Evolutionary conservation across 495 filamentous ascomycete genomes (phyloP).

Genomic region (Ascodesmis nigricans): DNA sequence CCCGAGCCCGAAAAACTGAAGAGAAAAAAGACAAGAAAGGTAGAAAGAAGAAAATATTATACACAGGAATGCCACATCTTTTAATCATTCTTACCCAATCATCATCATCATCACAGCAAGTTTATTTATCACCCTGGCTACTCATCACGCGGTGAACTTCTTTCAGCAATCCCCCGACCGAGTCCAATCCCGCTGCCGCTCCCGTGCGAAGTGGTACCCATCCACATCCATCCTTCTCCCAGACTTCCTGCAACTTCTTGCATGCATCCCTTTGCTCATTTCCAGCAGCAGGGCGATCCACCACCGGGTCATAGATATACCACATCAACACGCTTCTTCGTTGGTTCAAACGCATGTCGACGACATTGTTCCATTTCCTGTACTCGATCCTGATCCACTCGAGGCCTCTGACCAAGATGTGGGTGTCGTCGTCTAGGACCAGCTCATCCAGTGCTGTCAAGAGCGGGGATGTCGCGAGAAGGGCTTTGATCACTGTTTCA

Average conservation of each 20-base stretch:
- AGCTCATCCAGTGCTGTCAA: conserved; percentile 39
- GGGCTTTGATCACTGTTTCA: conserved; percentile 29
- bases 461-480: conserved; percentile 45
- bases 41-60: conserved; percentile 4
- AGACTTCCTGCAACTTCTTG: conserved; percentile 13
- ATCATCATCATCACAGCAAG: not conserved
- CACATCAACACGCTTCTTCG: conserved; percentile 16
- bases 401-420: conserved; percentile 25
- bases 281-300: conserved; percentile 7
- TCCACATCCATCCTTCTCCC: conserved; percentile 13
- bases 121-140: not conserved
- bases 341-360: conserved; percentile 13
- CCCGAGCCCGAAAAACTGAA: too few relatives aligned
- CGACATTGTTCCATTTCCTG: conserved; percentile 5
- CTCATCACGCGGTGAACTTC: conserved; percentile 10
- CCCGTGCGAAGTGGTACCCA: conserved; percentile 19
- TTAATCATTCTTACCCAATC: not conserved
- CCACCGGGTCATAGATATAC: conserved; percentile 17
- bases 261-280: conserved; percentile 4
- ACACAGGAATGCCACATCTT: not conserved
- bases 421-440: conserved; percentile 22
- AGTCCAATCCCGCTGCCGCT: conserved; percentile 10
- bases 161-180: conserved; percentile 10
- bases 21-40: conserved; percentile 2
- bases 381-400: conserved; percentile 33